Percentiles rank a stretch among this genome's conserved stretches.
These are phyloP conservation scores for Trichaptum fuscoviolaceum DNA, from an alignment of 768 basidiomycete genomes.

Conservation along the genomic window DNA sequence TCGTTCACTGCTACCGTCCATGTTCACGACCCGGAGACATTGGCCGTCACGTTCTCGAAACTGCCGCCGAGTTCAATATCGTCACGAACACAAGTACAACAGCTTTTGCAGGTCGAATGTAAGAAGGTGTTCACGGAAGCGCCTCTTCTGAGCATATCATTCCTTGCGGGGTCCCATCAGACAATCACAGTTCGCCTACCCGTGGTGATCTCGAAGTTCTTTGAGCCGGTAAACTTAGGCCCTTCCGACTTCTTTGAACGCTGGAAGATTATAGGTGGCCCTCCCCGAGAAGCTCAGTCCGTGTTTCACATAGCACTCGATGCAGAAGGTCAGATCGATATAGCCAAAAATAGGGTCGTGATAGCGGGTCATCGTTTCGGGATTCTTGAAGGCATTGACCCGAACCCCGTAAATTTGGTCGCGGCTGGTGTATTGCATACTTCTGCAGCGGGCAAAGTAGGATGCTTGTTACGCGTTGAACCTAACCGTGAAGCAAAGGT, in stretches of 20 bases:
- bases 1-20: conserved; percentile 84
- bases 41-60: conserved; percentile 84
- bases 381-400: conserved; percentile 80
- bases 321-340: conserved; percentile 65
- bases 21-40: conserved; percentile 65
- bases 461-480: conserved; percentile 88
- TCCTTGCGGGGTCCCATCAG: conserved; percentile 89
- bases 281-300: conserved; percentile 86
- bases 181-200: conserved; percentile 80
- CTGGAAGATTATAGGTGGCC: conserved; percentile 96
- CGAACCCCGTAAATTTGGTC: conserved; percentile 90
- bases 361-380: conserved; percentile 75
- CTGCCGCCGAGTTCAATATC: conserved; percentile 80
- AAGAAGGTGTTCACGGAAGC: conserved; percentile 74
- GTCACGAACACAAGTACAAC: conserved; percentile 85
- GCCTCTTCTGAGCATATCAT: conserved; percentile 83
- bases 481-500: conserved; percentile 97
- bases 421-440: conserved; percentile 96
- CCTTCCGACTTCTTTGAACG: conserved; percentile 91
- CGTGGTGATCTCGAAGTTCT: conserved; percentile 84
- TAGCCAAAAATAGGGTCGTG: conserved; percentile 66
- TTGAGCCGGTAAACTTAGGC: conserved; percentile 86
- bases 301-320: conserved; percentile 79
- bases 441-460: conserved; percentile 89
- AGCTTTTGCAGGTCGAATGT: conserved; percentile 92